Evolutionary conservation across 345 rosid species (phyloP).

Genomic region (Moricandia moricandioides): DNA sequence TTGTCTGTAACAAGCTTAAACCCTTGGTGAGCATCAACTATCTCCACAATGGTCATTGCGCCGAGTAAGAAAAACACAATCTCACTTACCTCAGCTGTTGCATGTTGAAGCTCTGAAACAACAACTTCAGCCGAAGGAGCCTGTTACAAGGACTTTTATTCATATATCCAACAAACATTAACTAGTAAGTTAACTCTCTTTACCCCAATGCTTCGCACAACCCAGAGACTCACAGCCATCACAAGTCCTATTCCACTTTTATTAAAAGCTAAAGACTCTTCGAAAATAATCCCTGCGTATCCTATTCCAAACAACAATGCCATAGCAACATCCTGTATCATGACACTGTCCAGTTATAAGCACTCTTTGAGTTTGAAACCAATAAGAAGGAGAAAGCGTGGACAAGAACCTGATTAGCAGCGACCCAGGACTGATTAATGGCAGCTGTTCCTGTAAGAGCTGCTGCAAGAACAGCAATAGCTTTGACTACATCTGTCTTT

Average conservation of each 20-base stretch:
- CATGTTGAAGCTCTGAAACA: constrained; percentile 78
- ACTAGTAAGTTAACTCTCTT: constrained; percentile 14
- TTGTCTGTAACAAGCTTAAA: constrained; percentile 96
- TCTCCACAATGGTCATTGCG: constrained; percentile 98
- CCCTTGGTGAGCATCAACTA: constrained; percentile 99
- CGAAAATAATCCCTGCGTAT: constrained; percentile 85
- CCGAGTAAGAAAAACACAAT: constrained; percentile 96
- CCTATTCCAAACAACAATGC: constrained; percentile 82
- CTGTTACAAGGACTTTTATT: constrained; percentile 43
- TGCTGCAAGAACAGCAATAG: constrained; percentile 71
- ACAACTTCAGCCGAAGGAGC: constrained; percentile 96
- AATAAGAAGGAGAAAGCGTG: neutral
- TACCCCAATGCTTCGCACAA: constrained; percentile 84
- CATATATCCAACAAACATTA: neutral
- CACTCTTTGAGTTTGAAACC: neutral
- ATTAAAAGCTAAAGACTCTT: constrained; percentile 90
- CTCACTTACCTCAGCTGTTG: constrained; percentile 93
- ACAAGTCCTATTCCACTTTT: constrained; percentile 93
- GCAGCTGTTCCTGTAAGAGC: constrained; percentile 82
- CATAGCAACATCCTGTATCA: constrained; percentile 91
- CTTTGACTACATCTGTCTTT: constrained; percentile 78
- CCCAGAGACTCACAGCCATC: constrained; percentile 99
- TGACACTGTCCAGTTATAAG: constrained; percentile 13
- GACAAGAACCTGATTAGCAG: constrained; percentile 76
- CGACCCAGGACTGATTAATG: constrained; percentile 92